phyloP scores from a whole-genome alignment of 306 rosid species.

The Lagenaria siceraria region DNA sequence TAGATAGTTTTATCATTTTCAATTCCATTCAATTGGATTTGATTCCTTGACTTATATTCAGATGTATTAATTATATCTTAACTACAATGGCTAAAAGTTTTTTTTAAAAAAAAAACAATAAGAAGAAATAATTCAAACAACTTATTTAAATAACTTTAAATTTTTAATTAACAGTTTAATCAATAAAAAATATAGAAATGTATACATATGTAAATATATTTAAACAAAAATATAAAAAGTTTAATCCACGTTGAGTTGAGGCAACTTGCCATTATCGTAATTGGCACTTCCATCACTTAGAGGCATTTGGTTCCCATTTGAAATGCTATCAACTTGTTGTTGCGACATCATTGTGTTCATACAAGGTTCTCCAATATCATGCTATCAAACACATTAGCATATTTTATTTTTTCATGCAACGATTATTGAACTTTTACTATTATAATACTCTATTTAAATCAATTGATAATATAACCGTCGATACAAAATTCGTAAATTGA shows the following conservation, averaged over 20 bases:
- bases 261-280: not conserved
- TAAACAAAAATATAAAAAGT: not conserved
- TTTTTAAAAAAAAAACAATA: too few species aligned
- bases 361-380: not conserved
- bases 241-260: not conserved
- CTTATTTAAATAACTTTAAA: not conserved
- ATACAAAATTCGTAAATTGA: too few species aligned
- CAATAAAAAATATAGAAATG: not conserved
- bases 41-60: too few species aligned
- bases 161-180: not conserved
- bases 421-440: too few species aligned
- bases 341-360: not conserved
- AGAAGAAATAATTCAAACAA: not conserved
- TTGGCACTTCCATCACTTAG: slow-evolving; percentile 1
- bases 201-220: not conserved
- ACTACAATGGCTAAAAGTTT: too few species aligned
- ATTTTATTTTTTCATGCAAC: too few species aligned
- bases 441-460: too few species aligned
- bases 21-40: too few species aligned
- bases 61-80: too few species aligned
- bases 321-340: not conserved
- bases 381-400: not conserved
- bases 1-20: too few species aligned
- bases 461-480: too few species aligned
- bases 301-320: slow-evolving; percentile 1